Base-by-base conservation (phyloP, 495 filamentous ascomycete species). In the Entonaema liquescens region DNA sequence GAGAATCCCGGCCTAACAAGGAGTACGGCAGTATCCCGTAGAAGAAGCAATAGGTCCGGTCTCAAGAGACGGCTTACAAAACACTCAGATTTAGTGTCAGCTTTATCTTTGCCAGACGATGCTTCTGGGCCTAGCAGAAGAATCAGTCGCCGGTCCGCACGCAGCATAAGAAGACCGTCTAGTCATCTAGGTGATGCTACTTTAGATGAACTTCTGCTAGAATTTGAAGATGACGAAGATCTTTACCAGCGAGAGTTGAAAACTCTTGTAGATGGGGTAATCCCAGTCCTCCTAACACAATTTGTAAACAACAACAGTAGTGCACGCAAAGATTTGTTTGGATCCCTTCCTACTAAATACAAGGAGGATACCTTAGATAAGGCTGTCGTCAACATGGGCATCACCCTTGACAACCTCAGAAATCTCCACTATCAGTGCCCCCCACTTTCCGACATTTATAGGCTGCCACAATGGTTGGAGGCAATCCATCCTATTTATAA, bases 171-270 rank as follows among this genome's bases (percentile, higher is more conserved):
- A 67, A 89, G 91, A 13, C 89, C 78, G 63, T 87, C 89, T 55
- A 92, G 86, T 70, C 88, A 87, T 15, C 81, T 89, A 47, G 84
- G 85, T 21, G 88, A 85, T 33, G 88, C 90, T 19, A 94, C 89
- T 3, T 81, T 94, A 12, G 81, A 83, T 17, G 93, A 93, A 63
- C 76, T 99, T 25, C 85, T 99, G 78, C 83, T 87, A 44, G 95
- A 98, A 73, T 86, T 99, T 61, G 84, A 87, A 13, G 84, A 88
- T 5, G 96, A 98, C 66, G 96, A 99, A 78, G 81, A 86, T 19
- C 94, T 95, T 72, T 99, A 98, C 76, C 91, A 90, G 81, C 91
- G 94, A 25, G 95, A 99, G 76, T 85, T 99, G 11, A 93, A 92
- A 65, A 97, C 95, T 17, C 81, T 99, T 23, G 95, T 98, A 11